Evolutionary conservation across 2,329 filamentous ascomycete species (phyloP), one percentile per base, ranked within the genome.

Genomic region (Diaporthe ampelina): DNA sequence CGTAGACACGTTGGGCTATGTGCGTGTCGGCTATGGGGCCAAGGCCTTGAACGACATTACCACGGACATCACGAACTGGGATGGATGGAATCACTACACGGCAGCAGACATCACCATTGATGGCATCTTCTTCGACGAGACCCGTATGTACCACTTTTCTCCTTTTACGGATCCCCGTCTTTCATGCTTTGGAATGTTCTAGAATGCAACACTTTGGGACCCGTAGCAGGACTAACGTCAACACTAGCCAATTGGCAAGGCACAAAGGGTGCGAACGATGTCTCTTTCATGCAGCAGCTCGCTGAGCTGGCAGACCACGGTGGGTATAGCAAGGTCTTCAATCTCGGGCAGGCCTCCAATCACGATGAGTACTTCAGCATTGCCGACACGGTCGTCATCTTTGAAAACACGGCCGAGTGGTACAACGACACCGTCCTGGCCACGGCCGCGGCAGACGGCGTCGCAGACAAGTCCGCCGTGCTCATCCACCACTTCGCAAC

Each of bases 91-190:
- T 52, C 45, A 70, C 21, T 68, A 74, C 24, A 26, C 48, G 21
- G 24, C 9, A 2, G 54, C 29, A 19, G 67, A 76, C 52, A 73
- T 76, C 40, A 57, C 69, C 4, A 21, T 76, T 19, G 63, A 70
- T 7, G 75, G 75, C 3, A 71, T 76, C 32, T 76, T 75, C 63
- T 76, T 76, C 52, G 75, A 76, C 57, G 70, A 76, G 80, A 73
- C 3, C 57, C 71, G 29, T 29, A 29, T 29, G 29, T 29, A 29
- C 4, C 29, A 29, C 29, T 29, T 29, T 29, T 29, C 29, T 29
- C 29, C 29, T 29, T 4, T 29, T 29, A 29, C 29, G 29, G 29
- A 29, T 29, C 29, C 29, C 29, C 29, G 29, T 29, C 29, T 29
- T 29, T 29, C 29, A 29, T 29, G 29, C 4, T 29, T 29, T 29